These are phyloP conservation scores for Croton setiger DNA, from an alignment of 441 rosid species.

Conservation along the genomic window DNA sequence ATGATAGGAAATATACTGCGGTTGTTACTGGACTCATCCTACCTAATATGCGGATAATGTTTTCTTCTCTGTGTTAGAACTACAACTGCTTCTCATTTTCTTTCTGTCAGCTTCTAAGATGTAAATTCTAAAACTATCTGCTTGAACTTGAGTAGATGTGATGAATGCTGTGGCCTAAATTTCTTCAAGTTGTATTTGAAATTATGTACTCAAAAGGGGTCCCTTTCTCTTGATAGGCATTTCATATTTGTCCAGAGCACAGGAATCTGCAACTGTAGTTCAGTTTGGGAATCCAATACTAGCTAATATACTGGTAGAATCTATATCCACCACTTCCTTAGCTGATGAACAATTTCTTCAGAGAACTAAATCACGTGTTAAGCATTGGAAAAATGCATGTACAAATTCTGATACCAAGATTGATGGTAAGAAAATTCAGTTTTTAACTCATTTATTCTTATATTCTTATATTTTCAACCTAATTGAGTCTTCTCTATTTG, in stretches of 20 bases:
- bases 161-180: not conserved
- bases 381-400: slow-evolving; percentile 63
- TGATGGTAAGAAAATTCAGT: slow-evolving; percentile 45
- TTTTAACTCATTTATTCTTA: not conserved
- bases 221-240: slow-evolving; percentile 42
- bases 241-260: slow-evolving; percentile 78
- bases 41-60: not conserved
- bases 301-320: slow-evolving; percentile 25
- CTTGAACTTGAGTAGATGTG: not conserved
- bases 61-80: not conserved
- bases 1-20: not conserved
- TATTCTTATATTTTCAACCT: slow-evolving; percentile 13
- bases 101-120: not conserved
- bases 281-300: slow-evolving; percentile 48
- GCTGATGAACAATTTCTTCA: slow-evolving; percentile 70
- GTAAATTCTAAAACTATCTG: not conserved
- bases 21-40: not conserved
- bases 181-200: slow-evolving; percentile 7
- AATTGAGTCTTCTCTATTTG: slow-evolving; percentile 5
- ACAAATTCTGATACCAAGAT: slow-evolving; percentile 31
- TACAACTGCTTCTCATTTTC: not conserved
- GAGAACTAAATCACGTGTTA: slow-evolving; percentile 64
- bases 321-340: slow-evolving; percentile 43
- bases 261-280: slow-evolving; percentile 62
- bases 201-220: not conserved